Conservation (phyloP, 163 green algal genomes). For the Picocystis sp. region DNA sequence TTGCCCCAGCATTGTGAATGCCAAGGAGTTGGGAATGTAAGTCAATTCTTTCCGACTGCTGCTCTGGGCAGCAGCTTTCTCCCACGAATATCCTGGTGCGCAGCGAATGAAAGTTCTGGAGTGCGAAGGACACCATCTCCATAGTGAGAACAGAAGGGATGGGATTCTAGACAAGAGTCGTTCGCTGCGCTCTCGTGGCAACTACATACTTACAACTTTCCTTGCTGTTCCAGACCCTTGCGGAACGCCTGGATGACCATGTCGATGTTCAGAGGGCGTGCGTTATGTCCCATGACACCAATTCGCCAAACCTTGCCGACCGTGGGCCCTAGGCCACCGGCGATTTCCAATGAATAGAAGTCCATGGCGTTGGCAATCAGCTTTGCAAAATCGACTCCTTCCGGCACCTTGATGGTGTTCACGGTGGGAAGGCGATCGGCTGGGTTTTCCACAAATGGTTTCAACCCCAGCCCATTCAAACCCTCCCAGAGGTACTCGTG, state of each 20-base stretch:
- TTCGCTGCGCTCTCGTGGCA: too few relatives aligned
- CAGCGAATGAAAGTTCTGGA: too few relatives aligned
- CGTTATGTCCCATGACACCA: conserved; percentile 84
- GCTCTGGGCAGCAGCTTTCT: too few relatives aligned
- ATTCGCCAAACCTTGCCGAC: conserved; percentile 72
- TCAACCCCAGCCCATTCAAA: conserved; percentile 54
- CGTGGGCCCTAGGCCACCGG: conserved; percentile 68
- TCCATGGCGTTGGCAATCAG: conserved; percentile 76
- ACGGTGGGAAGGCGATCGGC: conserved; percentile 57
- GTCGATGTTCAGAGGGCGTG: conserved; percentile 55
- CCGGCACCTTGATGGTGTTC: conserved; percentile 86
- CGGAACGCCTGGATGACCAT: conserved; percentile 69
- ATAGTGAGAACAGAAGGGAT: too few relatives aligned
- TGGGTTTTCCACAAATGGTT: conserved; percentile 57
- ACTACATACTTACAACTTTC: conserved; percentile 16
- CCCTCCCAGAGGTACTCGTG: conserved; percentile 69
- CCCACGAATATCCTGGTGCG: too few relatives aligned
- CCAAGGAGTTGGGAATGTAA: conserved; percentile 61
- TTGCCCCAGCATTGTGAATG: conserved; percentile 85
- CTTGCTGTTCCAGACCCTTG: conserved; percentile 66
- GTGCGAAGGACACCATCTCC: too few relatives aligned
- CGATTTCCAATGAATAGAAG: conserved; percentile 81
- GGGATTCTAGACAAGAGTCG: too few relatives aligned
- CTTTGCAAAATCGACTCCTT: conserved; percentile 60
- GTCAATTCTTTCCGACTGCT: too few relatives aligned